These are phyloP conservation scores for Cladobotryum protrusum DNA, from an alignment of 2,329 filamentous ascomycete genomes.

Conservation along the genomic window DNA sequence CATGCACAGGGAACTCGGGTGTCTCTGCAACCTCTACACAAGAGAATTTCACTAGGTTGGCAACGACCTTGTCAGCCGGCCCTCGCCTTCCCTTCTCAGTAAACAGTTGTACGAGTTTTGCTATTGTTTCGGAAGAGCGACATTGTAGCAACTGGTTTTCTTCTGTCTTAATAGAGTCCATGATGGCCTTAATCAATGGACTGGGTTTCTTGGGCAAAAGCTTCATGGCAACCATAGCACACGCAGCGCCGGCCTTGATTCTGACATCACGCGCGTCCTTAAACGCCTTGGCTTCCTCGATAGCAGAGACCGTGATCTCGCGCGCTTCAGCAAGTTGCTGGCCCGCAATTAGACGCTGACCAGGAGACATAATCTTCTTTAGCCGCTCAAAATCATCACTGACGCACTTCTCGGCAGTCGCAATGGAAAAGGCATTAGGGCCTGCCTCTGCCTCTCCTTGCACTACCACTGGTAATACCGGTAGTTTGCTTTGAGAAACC, in stretches of 20 bases:
- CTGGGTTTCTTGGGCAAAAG: slow-evolving; percentile 90
- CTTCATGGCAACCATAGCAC: slow-evolving; percentile 80
- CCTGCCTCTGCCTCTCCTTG: slow-evolving; percentile 91
- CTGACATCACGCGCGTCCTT: slow-evolving; percentile 81
- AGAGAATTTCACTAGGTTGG: slow-evolving; percentile 93
- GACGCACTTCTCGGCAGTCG: slow-evolving; percentile 82
- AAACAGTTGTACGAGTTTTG: slow-evolving; percentile 78
- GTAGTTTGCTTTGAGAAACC: slow-evolving; percentile 67
- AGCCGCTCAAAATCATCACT: slow-evolving; percentile 79
- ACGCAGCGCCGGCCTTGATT: slow-evolving; percentile 79
- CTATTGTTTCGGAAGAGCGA: slow-evolving; percentile 79
- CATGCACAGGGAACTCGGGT: slow-evolving; percentile 85
- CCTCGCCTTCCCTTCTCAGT: slow-evolving; percentile 71
- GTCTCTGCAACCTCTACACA: slow-evolving; percentile 98
- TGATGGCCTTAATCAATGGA: slow-evolving; percentile 88
- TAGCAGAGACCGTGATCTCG: slow-evolving; percentile 60
- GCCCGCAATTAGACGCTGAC: slow-evolving; percentile 76
- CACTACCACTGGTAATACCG: slow-evolving; percentile 79
- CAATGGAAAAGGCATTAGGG: slow-evolving; percentile 83
- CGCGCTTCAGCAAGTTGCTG: slow-evolving; percentile 75
- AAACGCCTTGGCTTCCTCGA: slow-evolving; percentile 70
- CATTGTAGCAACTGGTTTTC: slow-evolving; percentile 84
- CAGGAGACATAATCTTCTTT: slow-evolving; percentile 81
- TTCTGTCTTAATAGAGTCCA: slow-evolving; percentile 96
- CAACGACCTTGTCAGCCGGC: slow-evolving; percentile 91